Conservation (phyloP, 2,329 filamentous ascomycete species). For the Dissoconium aciculare region DNA sequence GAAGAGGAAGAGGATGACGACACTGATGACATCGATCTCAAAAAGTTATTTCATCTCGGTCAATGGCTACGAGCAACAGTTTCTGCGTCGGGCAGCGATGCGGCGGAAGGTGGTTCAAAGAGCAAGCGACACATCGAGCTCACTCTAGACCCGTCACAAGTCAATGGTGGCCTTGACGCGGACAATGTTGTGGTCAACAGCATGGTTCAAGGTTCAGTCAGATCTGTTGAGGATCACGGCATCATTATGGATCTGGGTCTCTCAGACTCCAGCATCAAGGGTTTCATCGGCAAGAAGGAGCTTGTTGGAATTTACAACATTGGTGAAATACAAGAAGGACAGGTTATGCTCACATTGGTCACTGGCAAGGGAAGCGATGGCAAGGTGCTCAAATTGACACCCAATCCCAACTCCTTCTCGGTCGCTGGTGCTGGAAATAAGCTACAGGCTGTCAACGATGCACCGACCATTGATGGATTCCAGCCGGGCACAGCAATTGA, state of each 20-base stretch:
- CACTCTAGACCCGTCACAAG: slow-evolving; percentile 61
- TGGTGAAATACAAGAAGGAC: slow-evolving; percentile 60
- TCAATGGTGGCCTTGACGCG: slow-evolving; percentile 59
- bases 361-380: slow-evolving; percentile 59
- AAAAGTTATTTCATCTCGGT: slow-evolving; percentile 61
- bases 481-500: slow-evolving; percentile 85
- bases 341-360: slow-evolving; percentile 72
- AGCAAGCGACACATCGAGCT: slow-evolving; percentile 73
- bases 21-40: slow-evolving; percentile 51
- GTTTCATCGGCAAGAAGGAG: slow-evolving; percentile 76
- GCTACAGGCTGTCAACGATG: slow-evolving; percentile 43
- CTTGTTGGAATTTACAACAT: slow-evolving; percentile 51
- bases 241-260: slow-evolving; percentile 85
- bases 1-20: slow-evolving; percentile 40
- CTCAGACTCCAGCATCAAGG: slow-evolving; percentile 50
- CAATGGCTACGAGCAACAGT: slow-evolving; percentile 83
- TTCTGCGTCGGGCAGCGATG: slow-evolving; percentile 57
- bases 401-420: slow-evolving; percentile 40
- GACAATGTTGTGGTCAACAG: slow-evolving; percentile 60
- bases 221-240: slow-evolving; percentile 91
- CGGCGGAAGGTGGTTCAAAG: slow-evolving; percentile 39
- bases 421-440: slow-evolving; percentile 9
- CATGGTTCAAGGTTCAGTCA: slow-evolving; percentile 73
- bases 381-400: slow-evolving; percentile 75
- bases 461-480: slow-evolving; percentile 78